These are phyloP conservation scores for Sugiyamaella castrensis DNA, from an alignment of 1,139 yeast genomes.

Conservation along the genomic window DNA sequence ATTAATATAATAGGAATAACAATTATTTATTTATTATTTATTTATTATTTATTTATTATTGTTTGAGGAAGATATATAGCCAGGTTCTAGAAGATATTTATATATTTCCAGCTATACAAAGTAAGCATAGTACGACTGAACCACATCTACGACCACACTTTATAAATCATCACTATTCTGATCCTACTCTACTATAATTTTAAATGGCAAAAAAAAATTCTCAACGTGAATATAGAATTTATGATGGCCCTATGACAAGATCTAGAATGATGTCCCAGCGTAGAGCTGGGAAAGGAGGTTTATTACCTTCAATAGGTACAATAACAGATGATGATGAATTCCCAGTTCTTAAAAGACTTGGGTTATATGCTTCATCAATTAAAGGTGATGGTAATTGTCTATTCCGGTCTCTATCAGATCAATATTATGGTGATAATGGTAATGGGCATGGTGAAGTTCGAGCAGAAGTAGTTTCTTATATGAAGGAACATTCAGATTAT, in stretches of 20 bases:
- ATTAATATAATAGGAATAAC: too few species aligned
- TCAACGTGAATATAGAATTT: constrained; percentile 6
- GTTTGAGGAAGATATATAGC: too few species aligned
- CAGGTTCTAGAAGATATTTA: too few species aligned
- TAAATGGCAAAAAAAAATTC: constrained; percentile 5
- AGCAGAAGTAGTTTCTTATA: constrained; percentile 34
- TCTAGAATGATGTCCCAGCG: constrained; percentile 16
- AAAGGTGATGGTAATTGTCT: constrained; percentile 45
- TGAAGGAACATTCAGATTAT: constrained; percentile 32
- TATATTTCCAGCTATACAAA: too few species aligned
- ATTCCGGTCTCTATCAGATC: constrained; percentile 44
- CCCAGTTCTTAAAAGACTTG: constrained; percentile 37
- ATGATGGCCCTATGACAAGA: constrained; percentile 21
- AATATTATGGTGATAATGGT: constrained; percentile 39
- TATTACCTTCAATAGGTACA: neutral
- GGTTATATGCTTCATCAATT: constrained; percentile 40
- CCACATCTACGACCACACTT: too few species aligned
- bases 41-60: too few species aligned
- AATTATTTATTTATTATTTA: too few species aligned
- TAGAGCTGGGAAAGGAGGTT: constrained; percentile 1
- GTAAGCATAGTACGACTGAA: too few species aligned
- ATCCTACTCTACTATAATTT: neutral
- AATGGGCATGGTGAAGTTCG: constrained; percentile 35
- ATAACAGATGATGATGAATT: constrained; percentile 33
- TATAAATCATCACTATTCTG: neutral